Conservation (phyloP, 768 basidiomycete genomes). For the Exidia glandulosa region DNA sequence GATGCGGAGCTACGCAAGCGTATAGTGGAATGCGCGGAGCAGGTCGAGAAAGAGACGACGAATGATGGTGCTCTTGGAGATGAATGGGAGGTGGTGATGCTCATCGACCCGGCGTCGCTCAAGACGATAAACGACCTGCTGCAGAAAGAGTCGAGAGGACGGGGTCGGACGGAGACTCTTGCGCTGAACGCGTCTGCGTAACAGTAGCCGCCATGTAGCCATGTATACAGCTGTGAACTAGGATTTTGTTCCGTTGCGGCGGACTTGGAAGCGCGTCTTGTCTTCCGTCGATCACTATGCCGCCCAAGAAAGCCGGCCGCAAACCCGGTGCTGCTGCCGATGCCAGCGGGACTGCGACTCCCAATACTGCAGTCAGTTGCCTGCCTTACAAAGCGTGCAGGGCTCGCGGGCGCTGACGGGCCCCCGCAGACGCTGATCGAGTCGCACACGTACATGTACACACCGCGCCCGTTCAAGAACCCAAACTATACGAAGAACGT, state of each 20-base stretch:
- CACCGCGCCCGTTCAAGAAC: constrained; percentile 71
- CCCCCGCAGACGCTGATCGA: constrained; percentile 52
- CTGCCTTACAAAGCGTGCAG: not conserved
- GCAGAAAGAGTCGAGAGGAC: constrained; percentile 84
- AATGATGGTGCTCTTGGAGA: constrained; percentile 32
- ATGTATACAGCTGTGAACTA: too few relatives aligned
- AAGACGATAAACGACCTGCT: constrained; percentile 79
- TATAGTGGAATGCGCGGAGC: constrained; percentile 64
- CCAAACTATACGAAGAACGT: constrained; percentile 55
- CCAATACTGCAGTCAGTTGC: not conserved
- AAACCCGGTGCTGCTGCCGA: not conserved
- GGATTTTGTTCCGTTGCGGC: too few relatives aligned
- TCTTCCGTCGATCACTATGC: not conserved
- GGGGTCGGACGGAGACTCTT: constrained; percentile 74
- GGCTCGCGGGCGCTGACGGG: not conserved
- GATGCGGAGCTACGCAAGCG: constrained; percentile 65
- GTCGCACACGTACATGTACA: constrained; percentile 60
- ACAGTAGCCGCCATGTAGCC: too few relatives aligned
- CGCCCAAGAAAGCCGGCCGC: not conserved
- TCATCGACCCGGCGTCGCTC: constrained; percentile 91
- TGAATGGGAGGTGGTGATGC: constrained; percentile 85
- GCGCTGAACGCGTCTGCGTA: constrained; percentile 9
- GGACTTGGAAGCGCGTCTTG: not conserved
- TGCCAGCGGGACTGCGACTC: not conserved
- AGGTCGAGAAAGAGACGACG: constrained; percentile 73